Evolutionary conservation across 2,329 filamentous ascomycete genomes (phyloP).

Genomic region (Colletotrichum higginsianum): DNA sequence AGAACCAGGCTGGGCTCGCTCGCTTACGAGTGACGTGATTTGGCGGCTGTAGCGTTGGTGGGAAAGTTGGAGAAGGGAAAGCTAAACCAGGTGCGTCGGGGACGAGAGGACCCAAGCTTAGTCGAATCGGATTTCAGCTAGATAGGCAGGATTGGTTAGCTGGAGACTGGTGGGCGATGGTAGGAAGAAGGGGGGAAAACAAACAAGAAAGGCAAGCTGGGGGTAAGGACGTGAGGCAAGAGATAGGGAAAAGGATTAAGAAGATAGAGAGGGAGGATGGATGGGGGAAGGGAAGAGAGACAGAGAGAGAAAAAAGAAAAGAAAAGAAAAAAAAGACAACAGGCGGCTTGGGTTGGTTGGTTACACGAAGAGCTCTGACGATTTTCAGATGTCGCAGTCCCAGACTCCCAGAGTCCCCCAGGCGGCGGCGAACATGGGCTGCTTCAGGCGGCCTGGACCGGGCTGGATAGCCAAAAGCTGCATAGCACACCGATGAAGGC

Average conservation of each 20-base stretch:
- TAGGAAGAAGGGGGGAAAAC: not conserved
- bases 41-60: not conserved
- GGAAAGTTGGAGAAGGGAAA: not conserved
- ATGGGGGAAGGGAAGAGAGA: not conserved
- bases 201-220: not conserved
- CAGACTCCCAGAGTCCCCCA: slow-evolving; percentile 6
- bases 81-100: not conserved
- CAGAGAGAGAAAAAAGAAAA: not conserved
- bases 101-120: not conserved
- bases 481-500: not conserved
- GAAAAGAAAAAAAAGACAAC: slow-evolving; percentile 8
- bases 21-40: slow-evolving; percentile 39
- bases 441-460: slow-evolving; percentile 13
- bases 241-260: not conserved
- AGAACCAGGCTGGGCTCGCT: slow-evolving; percentile 18
- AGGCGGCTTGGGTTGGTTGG: not conserved
- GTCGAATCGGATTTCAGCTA: slow-evolving; percentile 13
- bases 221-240: not conserved
- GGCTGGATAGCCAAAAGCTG: slow-evolving; percentile 12
- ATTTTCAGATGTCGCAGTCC: slow-evolving; percentile 41
- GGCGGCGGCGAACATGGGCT: slow-evolving; percentile 28
- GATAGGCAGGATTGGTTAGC: not conserved
- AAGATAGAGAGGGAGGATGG: no score
- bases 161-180: not conserved
- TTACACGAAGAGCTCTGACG: slow-evolving; percentile 33